Evolutionary conservation across 148 eudicot genomes (phyloP).

Genomic region (Nyssa sinensis): DNA sequence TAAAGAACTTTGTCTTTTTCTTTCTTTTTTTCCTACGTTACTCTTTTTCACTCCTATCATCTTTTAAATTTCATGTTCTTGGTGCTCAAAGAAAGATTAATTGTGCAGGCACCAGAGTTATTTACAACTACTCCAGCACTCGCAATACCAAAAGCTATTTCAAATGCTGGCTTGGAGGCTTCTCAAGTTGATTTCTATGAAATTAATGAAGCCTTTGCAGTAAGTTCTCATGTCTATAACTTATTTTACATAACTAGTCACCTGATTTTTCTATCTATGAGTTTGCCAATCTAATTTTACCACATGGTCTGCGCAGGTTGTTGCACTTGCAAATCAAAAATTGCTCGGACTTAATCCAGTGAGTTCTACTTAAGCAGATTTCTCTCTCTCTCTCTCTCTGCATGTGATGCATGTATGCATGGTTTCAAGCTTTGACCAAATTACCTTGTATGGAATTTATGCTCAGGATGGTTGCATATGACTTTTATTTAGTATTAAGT

Average conservation of each 20-base stretch:
- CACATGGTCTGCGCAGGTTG: slow-evolving; percentile 55
- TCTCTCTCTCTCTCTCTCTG: no score
- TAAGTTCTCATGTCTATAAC: slow-evolving; percentile 33
- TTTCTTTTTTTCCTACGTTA: background rate
- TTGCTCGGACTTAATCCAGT: slow-evolving; percentile 73
- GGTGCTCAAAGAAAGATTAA: slow-evolving; percentile 8
- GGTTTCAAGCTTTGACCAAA: background rate
- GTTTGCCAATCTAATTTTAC: slow-evolving; percentile 5
- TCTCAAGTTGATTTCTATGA: slow-evolving; percentile 89
- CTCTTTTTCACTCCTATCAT: background rate
- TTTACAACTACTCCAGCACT: slow-evolving; percentile 93
- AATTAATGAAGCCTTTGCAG: slow-evolving; percentile 95
- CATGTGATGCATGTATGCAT: background rate
- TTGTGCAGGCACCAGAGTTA: slow-evolving; percentile 74
- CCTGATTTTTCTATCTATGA: background rate
- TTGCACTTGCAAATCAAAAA: slow-evolving; percentile 86
- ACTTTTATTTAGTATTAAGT: background rate
- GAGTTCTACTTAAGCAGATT: no score
- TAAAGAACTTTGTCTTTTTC: background rate
- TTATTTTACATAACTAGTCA: slow-evolving; percentile 5
- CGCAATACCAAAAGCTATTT: slow-evolving; percentile 93
- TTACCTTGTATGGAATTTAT: background rate
- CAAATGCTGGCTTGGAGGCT: slow-evolving; percentile 81
- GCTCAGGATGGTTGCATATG: background rate
- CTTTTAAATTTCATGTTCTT: slow-evolving; percentile 5